Base-by-base conservation (phyloP, 1,139 yeast genomes). In the Diutina scorzettiae region DNA sequence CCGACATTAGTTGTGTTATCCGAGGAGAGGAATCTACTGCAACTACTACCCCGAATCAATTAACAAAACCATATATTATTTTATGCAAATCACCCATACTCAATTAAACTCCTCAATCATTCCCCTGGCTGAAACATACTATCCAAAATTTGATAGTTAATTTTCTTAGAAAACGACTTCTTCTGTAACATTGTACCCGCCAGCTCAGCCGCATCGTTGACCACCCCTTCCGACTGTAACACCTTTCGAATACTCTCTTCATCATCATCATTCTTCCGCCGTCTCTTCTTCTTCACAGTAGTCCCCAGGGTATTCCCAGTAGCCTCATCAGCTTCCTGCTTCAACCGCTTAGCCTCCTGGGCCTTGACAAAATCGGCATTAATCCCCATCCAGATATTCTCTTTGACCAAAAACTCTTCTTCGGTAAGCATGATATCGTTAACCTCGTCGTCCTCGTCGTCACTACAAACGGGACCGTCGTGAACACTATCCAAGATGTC, bases 301-400 rank as follows among this genome's bases (percentile, higher is more conserved):
- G 69, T 62, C 8, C 71, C 76, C 3, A 78, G 68, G 1, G 83
- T 77, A 53, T 81, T 83, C 4, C 93, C 93, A 0, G 87, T 78
- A 36, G 81, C 66, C 46, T 76, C 78, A 62, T 93, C 98, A 0
- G 96, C 93, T 55, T 89, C 95, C 43, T 73, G 73, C 55, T 89
- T 85, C 49, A 89, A 69, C 48, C 91, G 66, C 57, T 86, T 87
- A 51, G 76, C 76, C 53, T 91, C 97, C 59, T 86, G 95, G 42
- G 81, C 93, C 21, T 86, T 60, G 45, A 91, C 64, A 53, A 78
- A 93, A 28, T 89, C 97, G 46, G 83, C 84, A 59, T 91, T 86
- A 43, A 85, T 68, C 1, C 93, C 87, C 44, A 83, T 76, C 97
- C 98, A 91, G 5, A 87, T 75, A 47, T 81, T 69, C 49, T 84